Evolutionary conservation across 345 rosid genomes (phyloP).

Genomic region (Populus pruinosa): DNA sequence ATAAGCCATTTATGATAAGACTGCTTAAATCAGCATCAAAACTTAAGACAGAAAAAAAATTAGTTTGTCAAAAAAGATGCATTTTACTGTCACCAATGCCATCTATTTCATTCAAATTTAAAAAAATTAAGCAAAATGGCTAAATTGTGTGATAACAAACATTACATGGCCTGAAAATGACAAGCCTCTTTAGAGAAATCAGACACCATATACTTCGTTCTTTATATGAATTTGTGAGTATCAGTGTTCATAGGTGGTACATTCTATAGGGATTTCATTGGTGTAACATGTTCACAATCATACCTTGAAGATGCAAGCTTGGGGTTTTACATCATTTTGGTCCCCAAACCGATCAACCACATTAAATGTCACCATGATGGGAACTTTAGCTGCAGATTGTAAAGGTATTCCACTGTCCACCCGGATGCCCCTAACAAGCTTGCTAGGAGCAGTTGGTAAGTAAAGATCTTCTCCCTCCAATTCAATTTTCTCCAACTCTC

Average conservation of each 20-base stretch:
- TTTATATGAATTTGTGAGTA: not conserved
- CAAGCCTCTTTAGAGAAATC: not conserved
- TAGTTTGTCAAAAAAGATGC: not conserved
- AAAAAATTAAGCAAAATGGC: not conserved
- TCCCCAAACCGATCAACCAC: conserved; percentile 85
- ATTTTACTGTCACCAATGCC: not conserved
- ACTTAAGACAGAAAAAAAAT: not conserved
- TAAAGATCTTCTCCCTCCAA: conserved; percentile 85
- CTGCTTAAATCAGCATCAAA: not conserved
- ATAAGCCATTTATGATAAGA: conserved; percentile 1
- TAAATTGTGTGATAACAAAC: not conserved
- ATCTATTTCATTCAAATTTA: not conserved
- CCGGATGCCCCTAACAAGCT: conserved; percentile 82
- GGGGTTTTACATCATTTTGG: conserved; percentile 57
- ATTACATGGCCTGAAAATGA: not conserved
- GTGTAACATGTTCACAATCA: not conserved
- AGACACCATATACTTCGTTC: not conserved
- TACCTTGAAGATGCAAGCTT: conserved; percentile 99
- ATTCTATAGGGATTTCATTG: not conserved
- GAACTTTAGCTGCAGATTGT: conserved; percentile 98
- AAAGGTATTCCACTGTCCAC: conserved; percentile 98
- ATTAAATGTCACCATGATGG: conserved; percentile 89
- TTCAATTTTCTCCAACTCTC: conserved; percentile 93
- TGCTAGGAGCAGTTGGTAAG: conserved; percentile 88
- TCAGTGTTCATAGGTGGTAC: not conserved